Evolutionary conservation across 148 eudicot genomes (phyloP).

Genomic region (Camellia sinensis): DNA sequence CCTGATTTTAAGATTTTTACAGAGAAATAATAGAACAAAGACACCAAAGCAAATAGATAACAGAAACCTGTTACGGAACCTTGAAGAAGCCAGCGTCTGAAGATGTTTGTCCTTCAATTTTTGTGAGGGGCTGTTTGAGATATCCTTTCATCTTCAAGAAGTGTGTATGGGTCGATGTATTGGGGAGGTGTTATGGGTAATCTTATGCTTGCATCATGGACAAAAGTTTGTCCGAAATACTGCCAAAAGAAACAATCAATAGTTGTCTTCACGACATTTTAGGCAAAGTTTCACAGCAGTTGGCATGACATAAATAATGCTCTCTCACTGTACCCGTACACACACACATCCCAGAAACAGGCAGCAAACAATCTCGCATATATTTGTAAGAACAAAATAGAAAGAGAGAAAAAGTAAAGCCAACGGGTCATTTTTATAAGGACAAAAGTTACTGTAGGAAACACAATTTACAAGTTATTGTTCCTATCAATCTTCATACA

Average conservation of each 20-base stretch:
- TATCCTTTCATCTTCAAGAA: conserved; percentile 81
- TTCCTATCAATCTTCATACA: neutral
- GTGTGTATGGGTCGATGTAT: conserved; percentile 76
- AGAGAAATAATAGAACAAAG: neutral
- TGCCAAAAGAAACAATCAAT: conserved; percentile 24
- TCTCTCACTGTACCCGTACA: neutral
- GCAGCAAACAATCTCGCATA: neutral
- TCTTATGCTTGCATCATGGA: conserved; percentile 52
- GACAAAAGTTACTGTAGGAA: neutral
- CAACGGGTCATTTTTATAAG: neutral
- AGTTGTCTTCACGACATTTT: neutral
- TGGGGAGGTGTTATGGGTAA: conserved; percentile 40
- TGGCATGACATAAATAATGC: no score
- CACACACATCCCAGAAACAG: conserved; percentile 22
- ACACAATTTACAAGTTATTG: neutral
- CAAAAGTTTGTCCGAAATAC: conserved; percentile 77
- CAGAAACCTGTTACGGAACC: conserved; percentile 11
- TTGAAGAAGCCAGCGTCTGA: neutral
- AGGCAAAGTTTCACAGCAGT: neutral
- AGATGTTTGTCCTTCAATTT: conserved; percentile 24
- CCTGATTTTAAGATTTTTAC: conserved; percentile 4
- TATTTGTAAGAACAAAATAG: neutral
- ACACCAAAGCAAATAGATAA: neutral
- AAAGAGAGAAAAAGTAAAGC: neutral
- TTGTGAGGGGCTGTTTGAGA: conserved; percentile 34